These are phyloP conservation scores for Magnusiomyces sp. DNA, from an alignment of 1,139 yeast species.

Conservation along the genomic window DNA sequence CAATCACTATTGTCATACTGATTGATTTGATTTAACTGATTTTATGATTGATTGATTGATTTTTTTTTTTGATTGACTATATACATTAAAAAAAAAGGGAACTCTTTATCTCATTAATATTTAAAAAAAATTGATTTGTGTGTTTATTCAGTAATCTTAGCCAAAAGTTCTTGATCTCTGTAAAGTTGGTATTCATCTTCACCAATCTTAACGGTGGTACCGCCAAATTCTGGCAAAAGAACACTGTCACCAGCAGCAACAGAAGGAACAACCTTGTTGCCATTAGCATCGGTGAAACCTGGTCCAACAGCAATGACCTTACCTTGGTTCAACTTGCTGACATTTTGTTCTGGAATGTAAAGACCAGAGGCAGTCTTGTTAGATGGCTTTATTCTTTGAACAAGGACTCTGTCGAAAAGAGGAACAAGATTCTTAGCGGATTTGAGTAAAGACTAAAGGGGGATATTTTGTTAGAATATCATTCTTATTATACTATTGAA, in stretches of 20 bases:
- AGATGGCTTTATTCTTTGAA: constrained; percentile 87
- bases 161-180: constrained; percentile 91
- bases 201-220: constrained; percentile 78
- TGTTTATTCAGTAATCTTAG: constrained; percentile 46
- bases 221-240: constrained; percentile 84
- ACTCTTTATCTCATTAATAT: too few species aligned
- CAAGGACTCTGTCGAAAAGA: constrained; percentile 88
- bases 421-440: constrained; percentile 86
- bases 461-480: too few species aligned
- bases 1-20: too few species aligned
- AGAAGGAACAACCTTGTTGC: constrained; percentile 59
- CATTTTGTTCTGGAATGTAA: constrained; percentile 93
- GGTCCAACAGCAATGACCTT: constrained; percentile 80
- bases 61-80: too few species aligned
- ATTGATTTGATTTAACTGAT: too few species aligned
- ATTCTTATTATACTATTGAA: too few species aligned
- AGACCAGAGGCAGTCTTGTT: constrained; percentile 91
- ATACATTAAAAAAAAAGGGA: too few species aligned
- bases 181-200: constrained; percentile 45
- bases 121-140: background rate
- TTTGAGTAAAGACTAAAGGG: constrained; percentile 46
- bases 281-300: constrained; percentile 52
- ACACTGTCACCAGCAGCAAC: constrained; percentile 89
- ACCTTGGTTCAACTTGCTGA: constrained; percentile 69
- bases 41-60: too few species aligned